Evolutionary conservation across 441 rosid genomes (phyloP).

Genomic region (Mallotus japonicus): DNA sequence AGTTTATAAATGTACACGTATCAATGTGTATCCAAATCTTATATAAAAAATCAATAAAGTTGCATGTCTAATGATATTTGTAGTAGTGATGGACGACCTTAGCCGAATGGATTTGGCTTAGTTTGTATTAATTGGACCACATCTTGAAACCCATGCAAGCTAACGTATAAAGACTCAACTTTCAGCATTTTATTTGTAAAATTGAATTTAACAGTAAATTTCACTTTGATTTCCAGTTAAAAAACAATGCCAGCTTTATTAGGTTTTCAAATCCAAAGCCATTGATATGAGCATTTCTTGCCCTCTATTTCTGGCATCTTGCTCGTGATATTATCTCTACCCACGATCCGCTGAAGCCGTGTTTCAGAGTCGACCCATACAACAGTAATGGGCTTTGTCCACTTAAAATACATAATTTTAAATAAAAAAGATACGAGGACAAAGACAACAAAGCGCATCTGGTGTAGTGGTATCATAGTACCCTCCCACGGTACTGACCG

Average conservation of each 20-base stretch:
- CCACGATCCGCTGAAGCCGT: too few relatives aligned
- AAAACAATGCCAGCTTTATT: slow-evolving; percentile 54
- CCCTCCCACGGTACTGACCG: slow-evolving; percentile 99
- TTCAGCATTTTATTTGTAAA: not conserved
- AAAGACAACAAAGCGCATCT: slow-evolving; percentile 48
- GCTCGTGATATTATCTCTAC: slow-evolving; percentile 24
- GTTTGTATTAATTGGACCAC: slow-evolving; percentile 1
- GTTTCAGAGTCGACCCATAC: slow-evolving; percentile 42
- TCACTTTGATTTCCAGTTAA: slow-evolving; percentile 29
- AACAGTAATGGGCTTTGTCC: slow-evolving; percentile 60
- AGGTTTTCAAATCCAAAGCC: slow-evolving; percentile 47
- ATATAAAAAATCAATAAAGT: slow-evolving; percentile 14
- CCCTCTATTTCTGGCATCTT: slow-evolving; percentile 37
- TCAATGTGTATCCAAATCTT: not conserved
- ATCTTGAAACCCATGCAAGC: not conserved
- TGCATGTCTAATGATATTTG: not conserved
- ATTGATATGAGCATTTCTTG: too few relatives aligned
- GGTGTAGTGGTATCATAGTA: slow-evolving; percentile 99
- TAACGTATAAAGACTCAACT: not conserved
- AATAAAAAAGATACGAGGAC: too few relatives aligned
- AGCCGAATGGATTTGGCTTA: slow-evolving; percentile 21
- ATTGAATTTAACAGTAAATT: not conserved
- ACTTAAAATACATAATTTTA: slow-evolving; percentile 9
- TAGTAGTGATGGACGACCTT: slow-evolving; percentile 22
- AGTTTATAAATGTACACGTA: slow-evolving; percentile 1